Base-by-base conservation (phyloP, 2,329 filamentous ascomycete species). In the Massarina eburnea region DNA sequence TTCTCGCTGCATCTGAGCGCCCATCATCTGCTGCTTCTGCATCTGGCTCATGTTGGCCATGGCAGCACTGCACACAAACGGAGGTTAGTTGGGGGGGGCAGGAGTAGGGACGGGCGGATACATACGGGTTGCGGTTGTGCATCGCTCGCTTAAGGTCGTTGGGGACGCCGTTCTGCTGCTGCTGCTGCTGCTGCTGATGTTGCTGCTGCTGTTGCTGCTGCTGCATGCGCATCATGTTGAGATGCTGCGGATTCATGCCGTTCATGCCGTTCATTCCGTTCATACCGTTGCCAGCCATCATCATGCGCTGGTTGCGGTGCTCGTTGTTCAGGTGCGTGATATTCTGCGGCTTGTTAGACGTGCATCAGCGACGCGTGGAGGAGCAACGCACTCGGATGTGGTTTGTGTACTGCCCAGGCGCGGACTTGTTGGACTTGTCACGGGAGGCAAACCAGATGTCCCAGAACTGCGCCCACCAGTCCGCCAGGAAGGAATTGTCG, bases 391-490 rank as follows among this genome's bases (percentile, higher is more conserved):
- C 91, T 80, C 95, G 88, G 52, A 86, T 91, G 64, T 95, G 88
- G 48, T 80, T 75, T 46, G 95, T 82, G 70, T 95, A 96, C 74
- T 88, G 64, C 18, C 3, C n/a, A n/a, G n/a, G n/a, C n/a, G 24
- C 30, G 21, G 78, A 45, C 50, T 69, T 66, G 38, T 57, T 49
- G 84, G 41, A 51, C 22, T 38, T 46, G n/a, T 32, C 36, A 39
- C 56, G 52, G 66, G 92, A 88, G 45, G 90, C 89, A 64, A 84
- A 84, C 72, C 88, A 95, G 59, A 97, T 90, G 63, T 99, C 94
- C 91, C 91, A 97, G 71, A 99, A 99, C 41, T 96, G 81, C 64
- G 86, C 89, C 76, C 95, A 99, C 94, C 94, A 99, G 64, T 97
- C 94, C 58, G 90, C 87, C n/a, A 99, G 78, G 64, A 99, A 97